Base-by-base conservation (phyloP, 768 basidiomycete genomes). In the Lepiota venenata region DNA sequence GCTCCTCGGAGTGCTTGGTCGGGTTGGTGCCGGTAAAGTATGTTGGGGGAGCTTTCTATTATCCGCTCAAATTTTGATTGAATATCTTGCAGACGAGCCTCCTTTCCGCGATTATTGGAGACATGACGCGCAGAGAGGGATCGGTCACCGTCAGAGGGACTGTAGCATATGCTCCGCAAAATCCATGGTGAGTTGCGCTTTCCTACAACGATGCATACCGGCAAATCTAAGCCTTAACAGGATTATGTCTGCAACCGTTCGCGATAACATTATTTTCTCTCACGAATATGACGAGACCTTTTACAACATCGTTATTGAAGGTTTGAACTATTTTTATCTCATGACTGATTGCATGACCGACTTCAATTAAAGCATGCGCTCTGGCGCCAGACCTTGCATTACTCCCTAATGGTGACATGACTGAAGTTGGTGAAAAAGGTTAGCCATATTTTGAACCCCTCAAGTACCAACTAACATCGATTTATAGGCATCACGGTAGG, bases 221-320 rank as follows among this genome's bases (percentile, higher is more conserved):
- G 18, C 2, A 25, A 16, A 15, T 4, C 61, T 27, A 21, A 54
- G 20, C 29, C 53, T 25, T 5, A 21, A 3, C 25, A 89, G 88
- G 89, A 83, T 97, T 41, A 78, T 95, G 68, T 92, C 91, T 1
- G 83, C 91, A 0, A 86, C 90, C 2, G 81, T 98, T 47, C 81
- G 87, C 36, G 91, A 93, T 40, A 98, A 98, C 63, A 98, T 98
- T 56, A 64, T 91, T 32, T 98, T 98, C 71, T 93, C 87, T 9
- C 89, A 95, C 67, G 80, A 85, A 60, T 97, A 87, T 57, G 93
- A 98, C 48, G 86, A 89, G 57, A 76, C 75, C 0, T 96, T 92
- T 60, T 96, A 95, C 61, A 79, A 89, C 50, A 64, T 85, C 14
- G 92, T 94, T 4, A 67, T 94, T 3, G 90, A 93, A 73, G 88